Percentiles rank a stretch among this genome's conserved stretches.
Conservation (phyloP, 2,329 filamentous ascomycete species). For the Aspergillus sp. region DNA sequence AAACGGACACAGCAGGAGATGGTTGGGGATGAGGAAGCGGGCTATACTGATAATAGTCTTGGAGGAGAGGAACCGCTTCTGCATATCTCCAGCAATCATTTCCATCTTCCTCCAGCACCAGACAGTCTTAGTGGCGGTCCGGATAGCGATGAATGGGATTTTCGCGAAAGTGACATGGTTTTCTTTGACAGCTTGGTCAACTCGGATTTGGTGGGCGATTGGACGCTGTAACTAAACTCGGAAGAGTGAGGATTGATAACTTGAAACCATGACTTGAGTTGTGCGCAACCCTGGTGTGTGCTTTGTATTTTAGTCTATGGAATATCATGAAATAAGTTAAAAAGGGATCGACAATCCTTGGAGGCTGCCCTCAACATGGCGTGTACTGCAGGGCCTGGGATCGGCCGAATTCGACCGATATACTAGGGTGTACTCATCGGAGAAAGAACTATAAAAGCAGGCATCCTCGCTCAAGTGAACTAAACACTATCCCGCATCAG, state of each 20-base stretch:
- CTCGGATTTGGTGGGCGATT: not conserved
- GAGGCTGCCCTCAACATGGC: not conserved
- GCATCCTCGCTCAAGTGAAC: not conserved
- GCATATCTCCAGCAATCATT: not conserved
- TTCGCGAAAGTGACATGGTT: not conserved
- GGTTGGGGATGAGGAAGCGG: not conserved
- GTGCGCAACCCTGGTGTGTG: too few species aligned
- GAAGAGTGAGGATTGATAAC: not conserved
- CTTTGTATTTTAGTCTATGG: not conserved
- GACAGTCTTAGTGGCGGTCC: not conserved
- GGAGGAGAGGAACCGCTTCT: not conserved
- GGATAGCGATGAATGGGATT: not conserved
- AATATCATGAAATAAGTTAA: not conserved
- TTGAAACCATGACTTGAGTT: too few species aligned
- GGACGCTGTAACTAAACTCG: not conserved
- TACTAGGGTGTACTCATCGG: not conserved
- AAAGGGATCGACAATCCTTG: not conserved
- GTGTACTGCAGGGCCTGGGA: not conserved
- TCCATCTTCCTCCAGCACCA: not conserved
- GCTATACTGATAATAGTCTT: not conserved
- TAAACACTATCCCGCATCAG: not conserved
- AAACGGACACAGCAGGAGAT: not conserved
- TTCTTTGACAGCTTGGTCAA: slow-evolving; percentile 8
- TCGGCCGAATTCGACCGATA: not conserved
- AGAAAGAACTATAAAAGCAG: not conserved